phyloP scores from a whole-genome alignment of 192 early-diverging fungal species.

The Allomyces arbusculus region DNA sequence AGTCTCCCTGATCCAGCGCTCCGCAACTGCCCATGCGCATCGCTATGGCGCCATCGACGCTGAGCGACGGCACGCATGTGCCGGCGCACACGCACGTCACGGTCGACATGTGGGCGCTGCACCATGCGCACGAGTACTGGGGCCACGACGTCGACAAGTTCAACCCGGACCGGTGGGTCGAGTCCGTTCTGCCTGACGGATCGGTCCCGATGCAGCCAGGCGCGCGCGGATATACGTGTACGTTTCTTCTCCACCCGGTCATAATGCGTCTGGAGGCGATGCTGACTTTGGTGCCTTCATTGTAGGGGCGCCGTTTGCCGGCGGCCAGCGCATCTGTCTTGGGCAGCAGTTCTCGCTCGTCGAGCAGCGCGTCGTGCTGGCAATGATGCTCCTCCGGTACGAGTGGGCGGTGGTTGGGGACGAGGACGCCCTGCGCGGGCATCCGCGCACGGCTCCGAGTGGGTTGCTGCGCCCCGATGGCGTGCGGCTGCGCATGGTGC shows the following conservation, averaged over 20 bases:
- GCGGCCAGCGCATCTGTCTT: constrained; percentile 35
- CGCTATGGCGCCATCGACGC: background rate
- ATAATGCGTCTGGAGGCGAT: background rate
- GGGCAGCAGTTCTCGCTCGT: constrained; percentile 39
- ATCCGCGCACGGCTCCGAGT: too few relatives aligned
- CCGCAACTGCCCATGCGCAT: too few relatives aligned
- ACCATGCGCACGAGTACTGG: constrained; percentile 19
- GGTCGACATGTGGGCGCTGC: constrained; percentile 22
- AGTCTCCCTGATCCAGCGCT: too few relatives aligned
- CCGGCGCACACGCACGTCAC: constrained; percentile 15
- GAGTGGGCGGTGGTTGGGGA: constrained; percentile 12
- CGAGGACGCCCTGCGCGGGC: too few relatives aligned
- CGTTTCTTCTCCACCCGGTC: background rate
- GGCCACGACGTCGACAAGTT: constrained; percentile 20
- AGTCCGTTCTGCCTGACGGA: background rate
- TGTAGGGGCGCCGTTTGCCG: constrained; percentile 32
- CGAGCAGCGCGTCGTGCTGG: constrained; percentile 33
- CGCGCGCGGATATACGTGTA: background rate
- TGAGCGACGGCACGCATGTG: constrained; percentile 12
- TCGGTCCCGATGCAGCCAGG: background rate
- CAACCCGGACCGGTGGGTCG: constrained; percentile 23
- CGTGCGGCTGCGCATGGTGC: too few relatives aligned
- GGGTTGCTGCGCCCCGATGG: too few relatives aligned
- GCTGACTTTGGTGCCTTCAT: constrained; percentile 1
- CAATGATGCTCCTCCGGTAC: constrained; percentile 24